Evolutionary conservation across 1,284 basidiomycete genomes (phyloP).

Genomic region (Schizophyllum amplum): DNA sequence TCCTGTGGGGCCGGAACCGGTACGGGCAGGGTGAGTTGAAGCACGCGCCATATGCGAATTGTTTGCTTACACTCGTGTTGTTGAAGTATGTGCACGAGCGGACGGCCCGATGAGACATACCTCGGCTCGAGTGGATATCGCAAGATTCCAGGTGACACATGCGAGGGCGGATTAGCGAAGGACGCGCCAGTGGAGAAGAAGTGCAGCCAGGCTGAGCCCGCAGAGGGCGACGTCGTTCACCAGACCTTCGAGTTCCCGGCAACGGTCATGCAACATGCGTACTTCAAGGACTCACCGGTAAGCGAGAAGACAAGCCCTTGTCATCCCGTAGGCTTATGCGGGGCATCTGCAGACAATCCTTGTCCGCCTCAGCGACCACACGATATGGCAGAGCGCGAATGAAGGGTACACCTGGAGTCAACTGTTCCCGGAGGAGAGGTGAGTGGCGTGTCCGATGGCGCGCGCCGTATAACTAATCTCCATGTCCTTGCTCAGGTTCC

Average conservation of each 20-base stretch:
- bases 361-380: conserved; percentile 69
- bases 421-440: conserved; percentile 43
- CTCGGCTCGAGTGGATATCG: conserved; percentile 88
- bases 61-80: not conserved
- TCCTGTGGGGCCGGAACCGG: conserved; percentile 77
- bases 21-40: conserved; percentile 47
- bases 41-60: too few species aligned
- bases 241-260: conserved; percentile 68
- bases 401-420: conserved; percentile 91
- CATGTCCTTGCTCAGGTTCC: conserved; percentile 31
- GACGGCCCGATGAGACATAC: conserved; percentile 56
- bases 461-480: too few species aligned
- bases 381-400: conserved; percentile 89
- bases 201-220: conserved; percentile 68
- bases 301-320: too few species aligned
- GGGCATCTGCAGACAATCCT: conserved; percentile 84
- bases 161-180: conserved; percentile 59
- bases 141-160: conserved; percentile 90
- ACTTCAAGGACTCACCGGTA: conserved; percentile 74
- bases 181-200: conserved; percentile 67
- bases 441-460: not conserved
- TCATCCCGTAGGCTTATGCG: too few species aligned
- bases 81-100: conserved; percentile 45
- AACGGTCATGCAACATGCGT: conserved; percentile 72
- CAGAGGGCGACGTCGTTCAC: conserved; percentile 65